Conservation (phyloP, 1,284 basidiomycete genomes). For the Cryptococcus jaspeensis region DNA sequence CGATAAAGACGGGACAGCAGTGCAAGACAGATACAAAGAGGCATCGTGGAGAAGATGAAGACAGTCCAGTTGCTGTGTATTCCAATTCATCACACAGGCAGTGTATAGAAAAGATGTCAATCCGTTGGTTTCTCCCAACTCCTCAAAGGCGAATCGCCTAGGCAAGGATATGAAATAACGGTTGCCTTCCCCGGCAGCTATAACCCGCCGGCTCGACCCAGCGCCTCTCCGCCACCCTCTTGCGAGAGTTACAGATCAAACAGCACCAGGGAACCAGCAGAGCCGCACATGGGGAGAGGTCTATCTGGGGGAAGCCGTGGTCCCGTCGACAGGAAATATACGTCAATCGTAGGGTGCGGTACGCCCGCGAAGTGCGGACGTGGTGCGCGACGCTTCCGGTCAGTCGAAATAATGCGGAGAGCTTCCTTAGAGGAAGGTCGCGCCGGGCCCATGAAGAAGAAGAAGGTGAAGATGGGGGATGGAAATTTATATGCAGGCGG, state of each 20-base stretch:
- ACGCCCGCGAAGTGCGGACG: background rate
- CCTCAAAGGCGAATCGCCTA: constrained; percentile 41
- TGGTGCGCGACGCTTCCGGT: constrained; percentile 38
- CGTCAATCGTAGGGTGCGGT: constrained; percentile 27
- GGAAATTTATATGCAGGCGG: constrained; percentile 12
- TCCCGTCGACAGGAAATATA: constrained; percentile 48
- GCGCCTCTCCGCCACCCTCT: constrained; percentile 16
- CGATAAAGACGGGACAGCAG: no score
- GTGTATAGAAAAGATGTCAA: constrained; percentile 32
- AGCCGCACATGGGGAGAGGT: constrained; percentile 10
- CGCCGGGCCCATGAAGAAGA: constrained; percentile 35
- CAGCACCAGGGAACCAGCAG: constrained; percentile 11
- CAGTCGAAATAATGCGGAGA: constrained; percentile 38
- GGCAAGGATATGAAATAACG: constrained; percentile 50
- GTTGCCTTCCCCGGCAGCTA: constrained; percentile 12
- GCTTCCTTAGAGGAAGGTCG: constrained; percentile 17
- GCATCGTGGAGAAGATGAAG: no score
- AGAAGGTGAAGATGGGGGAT: constrained; percentile 10
- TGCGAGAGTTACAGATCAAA: constrained; percentile 3
- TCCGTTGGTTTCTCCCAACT: constrained; percentile 49
- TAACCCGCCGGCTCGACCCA: constrained; percentile 14
- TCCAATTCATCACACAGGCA: background rate
- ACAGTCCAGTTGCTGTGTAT: no score
- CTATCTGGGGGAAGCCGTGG: constrained; percentile 39
- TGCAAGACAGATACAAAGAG: no score